Conservation (phyloP, 345 rosid species). For the Mercurialis annua region DNA sequence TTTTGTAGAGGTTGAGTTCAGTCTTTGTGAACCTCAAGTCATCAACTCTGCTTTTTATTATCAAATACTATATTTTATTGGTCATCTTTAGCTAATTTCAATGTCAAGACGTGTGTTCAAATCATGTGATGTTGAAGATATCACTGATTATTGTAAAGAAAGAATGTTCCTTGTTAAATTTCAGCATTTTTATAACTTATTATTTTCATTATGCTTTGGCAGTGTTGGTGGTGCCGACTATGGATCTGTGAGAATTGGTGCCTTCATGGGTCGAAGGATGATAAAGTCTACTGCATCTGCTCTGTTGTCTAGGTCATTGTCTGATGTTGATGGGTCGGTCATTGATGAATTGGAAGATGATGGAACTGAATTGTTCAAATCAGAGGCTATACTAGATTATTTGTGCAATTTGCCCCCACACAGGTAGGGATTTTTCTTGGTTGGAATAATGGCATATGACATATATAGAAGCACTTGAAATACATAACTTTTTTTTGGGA, state of each 20-base stretch:
- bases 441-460: not conserved
- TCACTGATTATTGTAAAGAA: not conserved
- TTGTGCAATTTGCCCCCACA: constrained; percentile 93
- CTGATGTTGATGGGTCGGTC: constrained; percentile 43
- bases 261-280: constrained; percentile 91
- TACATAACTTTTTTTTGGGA: too few relatives aligned
- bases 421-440: constrained; percentile 45
- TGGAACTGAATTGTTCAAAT: constrained; percentile 57
- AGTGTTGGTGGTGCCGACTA: constrained; percentile 99
- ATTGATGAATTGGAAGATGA: constrained; percentile 68
- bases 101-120: not conserved
- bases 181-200: constrained; percentile 8
- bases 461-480: not conserved
- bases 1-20: not conserved
- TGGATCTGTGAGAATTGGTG: constrained; percentile 93
- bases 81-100: not conserved
- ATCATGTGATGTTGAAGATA: constrained; percentile 7
- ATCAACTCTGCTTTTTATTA: not conserved
- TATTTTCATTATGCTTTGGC: constrained; percentile 16
- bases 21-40: not conserved
- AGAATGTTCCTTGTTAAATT: too few relatives aligned
- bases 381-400: constrained; percentile 83
- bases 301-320: constrained; percentile 45
- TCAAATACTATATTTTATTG: not conserved
- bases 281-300: constrained; percentile 70